A percentile compares a stretch with the other conserved stretches of the same genome.
phyloP scores from a whole-genome alignment of 1,139 yeast species.

The Suhomyces anneliseae region DNA sequence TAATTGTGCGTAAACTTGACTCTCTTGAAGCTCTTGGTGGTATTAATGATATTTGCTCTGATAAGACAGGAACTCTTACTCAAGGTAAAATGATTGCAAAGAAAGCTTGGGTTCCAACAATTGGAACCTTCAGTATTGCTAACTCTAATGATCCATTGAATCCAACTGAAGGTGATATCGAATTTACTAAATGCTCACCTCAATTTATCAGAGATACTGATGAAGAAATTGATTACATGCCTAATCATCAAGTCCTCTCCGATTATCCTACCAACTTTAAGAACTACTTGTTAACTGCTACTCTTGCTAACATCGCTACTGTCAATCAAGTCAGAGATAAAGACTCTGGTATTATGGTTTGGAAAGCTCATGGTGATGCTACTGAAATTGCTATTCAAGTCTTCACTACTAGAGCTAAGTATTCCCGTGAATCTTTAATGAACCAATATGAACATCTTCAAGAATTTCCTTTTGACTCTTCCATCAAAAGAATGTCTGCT shows the following conservation, averaged over 20 bases:
- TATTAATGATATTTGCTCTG: conserved; percentile 52
- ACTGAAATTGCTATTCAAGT: conserved; percentile 42
- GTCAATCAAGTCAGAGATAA: conserved; percentile 26
- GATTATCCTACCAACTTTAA: conserved; percentile 13
- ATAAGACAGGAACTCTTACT: conserved; percentile 56
- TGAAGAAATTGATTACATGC: conserved; percentile 32
- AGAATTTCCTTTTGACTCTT: conserved; percentile 38
- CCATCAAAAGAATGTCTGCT: conserved; percentile 49
- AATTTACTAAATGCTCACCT: conserved; percentile 26
- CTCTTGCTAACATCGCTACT: conserved; percentile 38
- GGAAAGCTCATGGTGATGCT: conserved; percentile 42
- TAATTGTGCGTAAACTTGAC: conserved; percentile 47
- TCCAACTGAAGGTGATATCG: conserved; percentile 34
- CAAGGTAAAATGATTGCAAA: conserved; percentile 51
- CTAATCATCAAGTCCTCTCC: conserved; percentile 9
- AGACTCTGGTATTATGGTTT: conserved; percentile 26
- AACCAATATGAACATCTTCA: conserved; percentile 23
- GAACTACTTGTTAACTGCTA: conserved; percentile 31
- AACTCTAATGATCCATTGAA: conserved; percentile 43
- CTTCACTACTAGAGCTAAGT: conserved; percentile 27
- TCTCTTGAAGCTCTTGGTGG: conserved; percentile 53
- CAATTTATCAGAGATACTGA: conserved; percentile 26
- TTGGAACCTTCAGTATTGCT: conserved; percentile 34
- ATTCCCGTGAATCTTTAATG: conserved; percentile 20
- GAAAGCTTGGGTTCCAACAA: conserved; percentile 36